Evolutionary conservation across 2,329 filamentous ascomycete species (phyloP), one percentile per base, ranked within the genome.

Genomic region (Ambrosiella cleistominuta): DNA sequence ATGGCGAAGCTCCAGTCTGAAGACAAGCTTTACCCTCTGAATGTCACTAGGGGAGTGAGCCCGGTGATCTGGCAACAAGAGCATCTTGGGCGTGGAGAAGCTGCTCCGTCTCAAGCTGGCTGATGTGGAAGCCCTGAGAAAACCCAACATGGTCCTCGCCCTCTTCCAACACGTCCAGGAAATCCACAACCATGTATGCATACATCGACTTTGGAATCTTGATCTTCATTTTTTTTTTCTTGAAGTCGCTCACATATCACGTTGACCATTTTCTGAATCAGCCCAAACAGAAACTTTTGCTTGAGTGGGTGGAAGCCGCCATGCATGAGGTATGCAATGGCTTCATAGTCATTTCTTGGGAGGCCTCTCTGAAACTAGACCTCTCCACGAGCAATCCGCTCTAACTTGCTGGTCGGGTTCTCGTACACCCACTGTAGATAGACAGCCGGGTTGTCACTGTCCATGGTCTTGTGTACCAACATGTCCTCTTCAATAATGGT

Each of bases 41-140:
- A 91, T 80, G 61, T 93, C 86, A 36, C 81, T 86, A 0, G 75
- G 72, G 19, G 83, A 79, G 64, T 88, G 79, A 0, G 85, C 81
- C 81, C 9, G 86, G 86, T 1, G 81, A 79, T 17, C 86, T 75
- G 0, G 81, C 80, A 0, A 90, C 81, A 0, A 91, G 71, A 0
- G 87, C 69, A 12, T 88, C 77, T 13, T 74, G 71, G 0, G 74
- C 74, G 42, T 81, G 71, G 1, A 88, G 66, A 5, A 76, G 65
- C 0, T 74, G 76, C 45, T 77, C 79, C 0, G 71, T 75, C 40
- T 78, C 75, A 40, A 39, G 15, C 0, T 74, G 74, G 1, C 77
- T 76, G 0, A 70, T 67, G 1, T 78, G 71, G 61, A 87, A 85
- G n/a, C 75, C 74, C n/a, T 71, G 72, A 0, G 83, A 85, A 62